Base-by-base conservation (phyloP, 805 yeast genomes). In the Pichia paraexigua region DNA sequence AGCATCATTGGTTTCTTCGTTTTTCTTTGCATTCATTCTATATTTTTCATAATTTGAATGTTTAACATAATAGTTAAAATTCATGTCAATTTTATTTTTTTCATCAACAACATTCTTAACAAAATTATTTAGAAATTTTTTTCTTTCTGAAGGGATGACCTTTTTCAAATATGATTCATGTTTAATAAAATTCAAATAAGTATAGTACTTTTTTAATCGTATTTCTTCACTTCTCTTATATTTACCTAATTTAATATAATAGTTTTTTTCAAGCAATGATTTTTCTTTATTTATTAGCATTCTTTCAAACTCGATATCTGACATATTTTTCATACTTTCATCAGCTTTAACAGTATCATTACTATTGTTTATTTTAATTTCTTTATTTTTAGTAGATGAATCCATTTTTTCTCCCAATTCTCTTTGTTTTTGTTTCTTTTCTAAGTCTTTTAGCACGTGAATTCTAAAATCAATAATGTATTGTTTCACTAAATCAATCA, bases 381-480 rank as follows among this genome's bases (percentile, higher is more conserved):
- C 39, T 17, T 35, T n/a, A n/a, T 17, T 17, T 17, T 17, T n/a
- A 35, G 17, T 35, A 35, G 20, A 17, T 35, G 17, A 35, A 17
- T 3, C 39, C 8, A 15, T 20, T 35, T 35, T 18, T 35, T 81
- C 87, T 21, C 64, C 68, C 21, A 73, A 65, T 11, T 72, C 60
- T 53, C 79, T 80, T 52, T 69, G 69, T 47, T 73, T 76, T 43
- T 84, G 70, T 45, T 78, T 76, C 45, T 71, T 71, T 49, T 72
- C 70, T 51, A 82, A 87, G 27, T 77, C 64, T 41, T 73, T 73
- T 48, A 80, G 60, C 27, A 82, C 83, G 43, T 73, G 74, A 22
- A 80, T 68, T 59, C 87, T 65, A 60, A 83, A 83, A 54, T 74
- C 76, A 52, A 80, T 70, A 51, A 83, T 75, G 52, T 78, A 80